Conservation (phyloP, 495 filamentous ascomycete genomes). For the Hypoxylon cercidicola region DNA sequence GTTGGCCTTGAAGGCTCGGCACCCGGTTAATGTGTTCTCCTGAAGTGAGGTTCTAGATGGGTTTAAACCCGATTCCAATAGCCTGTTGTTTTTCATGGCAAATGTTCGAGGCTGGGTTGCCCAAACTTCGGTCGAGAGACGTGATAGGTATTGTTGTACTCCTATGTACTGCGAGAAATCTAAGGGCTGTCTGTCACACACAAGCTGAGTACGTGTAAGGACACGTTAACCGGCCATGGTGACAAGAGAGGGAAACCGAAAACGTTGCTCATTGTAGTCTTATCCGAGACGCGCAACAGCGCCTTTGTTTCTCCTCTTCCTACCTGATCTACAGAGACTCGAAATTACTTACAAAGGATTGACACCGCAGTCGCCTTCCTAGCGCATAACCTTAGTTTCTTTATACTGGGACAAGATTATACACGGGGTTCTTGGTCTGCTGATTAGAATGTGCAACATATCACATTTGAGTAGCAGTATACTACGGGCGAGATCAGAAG, state of each 20-base stretch:
- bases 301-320: too few relatives aligned
- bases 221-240: too few relatives aligned
- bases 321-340: neutral
- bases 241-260: neutral
- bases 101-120: too few relatives aligned
- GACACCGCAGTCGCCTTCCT: neutral
- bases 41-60: neutral
- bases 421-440: neutral
- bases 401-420: neutral
- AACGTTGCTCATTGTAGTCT: neutral
- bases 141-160: too few relatives aligned
- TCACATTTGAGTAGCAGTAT: neutral
- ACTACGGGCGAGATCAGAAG: neutral
- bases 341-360: neutral
- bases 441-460: neutral
- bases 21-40: neutral
- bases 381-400: neutral
- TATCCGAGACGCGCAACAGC: neutral
- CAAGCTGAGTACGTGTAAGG: too few relatives aligned
- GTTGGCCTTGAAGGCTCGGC: neutral
- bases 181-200: too few relatives aligned
- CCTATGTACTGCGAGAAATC: too few relatives aligned
- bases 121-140: too few relatives aligned
- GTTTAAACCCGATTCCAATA: neutral
- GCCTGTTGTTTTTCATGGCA: too few relatives aligned